Evolutionary conservation across 1,139 yeast species (phyloP).

Genomic region (Debaryomyces subglobosus): DNA sequence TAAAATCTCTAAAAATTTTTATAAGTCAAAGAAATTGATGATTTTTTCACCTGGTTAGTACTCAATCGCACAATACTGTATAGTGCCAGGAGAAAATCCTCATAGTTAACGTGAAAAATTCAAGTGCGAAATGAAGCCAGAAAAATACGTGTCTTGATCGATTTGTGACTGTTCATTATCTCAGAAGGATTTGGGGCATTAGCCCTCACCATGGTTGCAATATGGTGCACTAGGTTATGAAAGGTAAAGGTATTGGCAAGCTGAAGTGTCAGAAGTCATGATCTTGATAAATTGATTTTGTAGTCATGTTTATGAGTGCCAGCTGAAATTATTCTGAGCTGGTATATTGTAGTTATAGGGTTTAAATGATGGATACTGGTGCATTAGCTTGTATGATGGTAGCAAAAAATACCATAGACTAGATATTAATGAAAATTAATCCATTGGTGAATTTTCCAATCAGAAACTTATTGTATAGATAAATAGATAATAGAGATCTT

Average conservation of each 20-base stretch:
- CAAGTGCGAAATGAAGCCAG: background rate
- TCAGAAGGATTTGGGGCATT: no score
- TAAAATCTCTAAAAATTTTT: slow-evolving; percentile 14
- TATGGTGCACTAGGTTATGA: background rate
- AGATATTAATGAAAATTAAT: no score
- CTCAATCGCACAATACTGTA: slow-evolving; percentile 4
- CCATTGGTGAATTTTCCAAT: no score
- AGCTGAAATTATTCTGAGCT: no score
- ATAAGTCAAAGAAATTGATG: slow-evolving; percentile 8
- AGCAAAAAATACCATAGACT: no score
- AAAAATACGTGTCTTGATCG: background rate
- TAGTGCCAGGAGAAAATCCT: background rate
- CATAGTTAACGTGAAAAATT: slow-evolving; percentile 6
- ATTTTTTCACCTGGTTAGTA: slow-evolving; percentile 10
- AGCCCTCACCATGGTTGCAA: slow-evolving; percentile 1
- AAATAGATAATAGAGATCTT: background rate
- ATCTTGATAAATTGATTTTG: background rate
- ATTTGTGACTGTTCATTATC: background rate
- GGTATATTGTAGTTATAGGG: no score
- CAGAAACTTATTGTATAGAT: no score
- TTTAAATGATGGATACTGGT: no score
- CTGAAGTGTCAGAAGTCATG: background rate
- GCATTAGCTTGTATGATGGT: no score
- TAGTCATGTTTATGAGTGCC: no score
- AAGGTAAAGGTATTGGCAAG: background rate